Conservation (phyloP, 73 alveolate genomes). For the Paramecium primaurelia region DNA sequence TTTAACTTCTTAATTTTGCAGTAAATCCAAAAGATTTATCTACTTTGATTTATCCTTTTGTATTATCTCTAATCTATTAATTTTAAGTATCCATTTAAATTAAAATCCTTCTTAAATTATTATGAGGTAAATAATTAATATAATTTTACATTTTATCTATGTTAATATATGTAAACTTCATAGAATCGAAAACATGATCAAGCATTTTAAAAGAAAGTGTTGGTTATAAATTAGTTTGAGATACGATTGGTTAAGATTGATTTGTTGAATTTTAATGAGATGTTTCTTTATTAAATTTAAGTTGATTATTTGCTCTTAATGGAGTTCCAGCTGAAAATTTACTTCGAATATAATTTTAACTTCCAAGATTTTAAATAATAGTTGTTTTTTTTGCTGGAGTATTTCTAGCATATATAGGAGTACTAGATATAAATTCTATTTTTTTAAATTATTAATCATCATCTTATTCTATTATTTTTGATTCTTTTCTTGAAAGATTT, state of each 20-base stretch:
- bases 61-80: background rate
- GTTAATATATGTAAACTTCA: background rate
- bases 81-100: background rate
- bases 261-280: background rate
- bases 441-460: background rate
- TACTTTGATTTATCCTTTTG: background rate
- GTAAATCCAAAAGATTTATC: slow-evolving; percentile 3
- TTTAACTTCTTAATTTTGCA: background rate
- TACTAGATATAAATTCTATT: background rate
- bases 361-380: background rate
- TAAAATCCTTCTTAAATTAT: background rate
- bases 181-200: background rate
- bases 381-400: background rate
- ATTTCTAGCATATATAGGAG: background rate
- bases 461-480: background rate
- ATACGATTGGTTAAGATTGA: background rate
- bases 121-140: background rate
- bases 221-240: background rate
- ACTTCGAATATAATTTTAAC: background rate
- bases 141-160: background rate
- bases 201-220: background rate
- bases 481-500: background rate
- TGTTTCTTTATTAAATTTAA: background rate
- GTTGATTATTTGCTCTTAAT: background rate
- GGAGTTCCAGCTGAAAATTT: background rate